Base-by-base conservation (phyloP, 2,329 filamentous ascomycete species). In the Shiraia sp. region DNA sequence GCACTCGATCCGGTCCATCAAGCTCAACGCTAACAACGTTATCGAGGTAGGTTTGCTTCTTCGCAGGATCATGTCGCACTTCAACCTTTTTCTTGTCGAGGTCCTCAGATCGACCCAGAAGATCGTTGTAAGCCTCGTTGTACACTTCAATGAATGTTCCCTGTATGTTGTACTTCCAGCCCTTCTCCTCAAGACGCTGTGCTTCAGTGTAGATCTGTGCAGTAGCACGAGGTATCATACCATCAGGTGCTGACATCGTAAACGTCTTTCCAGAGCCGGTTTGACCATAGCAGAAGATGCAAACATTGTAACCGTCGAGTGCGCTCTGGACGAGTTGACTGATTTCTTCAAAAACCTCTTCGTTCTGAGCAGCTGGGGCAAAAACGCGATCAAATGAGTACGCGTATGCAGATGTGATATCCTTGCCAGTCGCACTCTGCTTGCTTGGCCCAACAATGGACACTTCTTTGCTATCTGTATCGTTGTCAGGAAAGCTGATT, bases 201-300 rank as follows among this genome's bases (percentile, higher is more conserved):
- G 95, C 88, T 29, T 90, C 93, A 40, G 88, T 82, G 68, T 96
- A 96, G 51, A 99, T 96, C 75, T 97, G 92, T 53, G 88, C 82
- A 6, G 95, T 93, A 3, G 93, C 91, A 6, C 87, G 82, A 1
- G 93, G 92, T 45, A 99, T 99, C 86, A 99, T 96, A 54, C 93
- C 93, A 57, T 96, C 89, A 1, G 86, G 87, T 2, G 88, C 93
- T 8, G 88, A 95, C 93, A 99, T 99, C 3, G 93, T 97, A 65
- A 86, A 88, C 0, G 93, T 99, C 77, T 99, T 99, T 46, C 93
- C 93, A 13, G 91, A 93, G 3, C 93, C 93, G 0, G 93, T 99
- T 70, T 99, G 93, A 30, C 93, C 93, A 64, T 99, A 99, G 65
- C 91, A 96, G 73, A 99, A 96, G 50, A 99, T 97, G 71, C 92